A percentile compares a stretch with the other conserved stretches of the same genome.
These are phyloP conservation scores for Saturnispora gosingensis DNA, from an alignment of 805 yeast genomes.

Conservation along the genomic window DNA sequence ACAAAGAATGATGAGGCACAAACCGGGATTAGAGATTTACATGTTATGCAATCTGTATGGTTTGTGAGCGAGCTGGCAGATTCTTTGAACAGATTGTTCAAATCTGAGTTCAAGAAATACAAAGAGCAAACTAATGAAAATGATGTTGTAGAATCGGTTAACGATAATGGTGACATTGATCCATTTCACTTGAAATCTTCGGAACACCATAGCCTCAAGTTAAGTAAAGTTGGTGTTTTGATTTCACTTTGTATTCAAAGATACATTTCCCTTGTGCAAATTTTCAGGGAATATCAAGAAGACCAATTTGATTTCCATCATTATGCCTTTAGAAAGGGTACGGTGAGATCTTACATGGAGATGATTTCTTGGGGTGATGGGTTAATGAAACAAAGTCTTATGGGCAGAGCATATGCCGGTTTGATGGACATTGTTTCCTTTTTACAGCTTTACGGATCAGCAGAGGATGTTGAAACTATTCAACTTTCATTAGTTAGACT, in stretches of 20 bases:
- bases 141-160: slow-evolving; percentile 13
- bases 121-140: not conserved
- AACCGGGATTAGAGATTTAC: slow-evolving; percentile 83
- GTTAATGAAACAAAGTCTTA: slow-evolving; percentile 61
- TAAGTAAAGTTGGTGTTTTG: slow-evolving; percentile 28
- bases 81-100: slow-evolving; percentile 58
- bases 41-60: slow-evolving; percentile 88
- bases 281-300: slow-evolving; percentile 59
- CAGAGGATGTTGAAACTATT: slow-evolving; percentile 8
- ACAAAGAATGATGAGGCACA: slow-evolving; percentile 74
- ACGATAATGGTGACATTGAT: slow-evolving; percentile 28
- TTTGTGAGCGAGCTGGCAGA: slow-evolving; percentile 79
- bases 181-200: slow-evolving; percentile 2
- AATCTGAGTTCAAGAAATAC: slow-evolving; percentile 22
- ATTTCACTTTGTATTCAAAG: slow-evolving; percentile 76
- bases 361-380: slow-evolving; percentile 78
- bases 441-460: slow-evolving; percentile 20
- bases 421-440: slow-evolving; percentile 49
- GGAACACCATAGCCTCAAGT: slow-evolving; percentile 24
- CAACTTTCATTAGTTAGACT: slow-evolving; percentile 9
- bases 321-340: slow-evolving; percentile 84
- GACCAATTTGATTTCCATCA: slow-evolving; percentile 95
- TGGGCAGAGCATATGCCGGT: slow-evolving; percentile 60
- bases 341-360: slow-evolving; percentile 72
- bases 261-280: slow-evolving; percentile 52